Evolutionary conservation across 2,329 filamentous ascomycete genomes (phyloP).

Genomic region (Lomentospora prolificans): DNA sequence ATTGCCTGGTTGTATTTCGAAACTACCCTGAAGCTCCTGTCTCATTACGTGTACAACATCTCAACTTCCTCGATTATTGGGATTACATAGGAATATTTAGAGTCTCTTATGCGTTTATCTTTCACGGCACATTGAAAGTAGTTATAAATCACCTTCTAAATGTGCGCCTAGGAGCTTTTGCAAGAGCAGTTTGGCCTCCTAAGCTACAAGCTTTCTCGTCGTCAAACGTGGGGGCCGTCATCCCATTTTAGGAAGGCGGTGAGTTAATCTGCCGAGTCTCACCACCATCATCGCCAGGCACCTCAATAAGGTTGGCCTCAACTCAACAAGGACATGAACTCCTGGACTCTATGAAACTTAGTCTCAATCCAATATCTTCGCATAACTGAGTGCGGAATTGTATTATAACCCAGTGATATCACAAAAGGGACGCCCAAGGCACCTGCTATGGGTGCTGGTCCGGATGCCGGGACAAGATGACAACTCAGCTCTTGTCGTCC

Average conservation of each 20-base stretch:
- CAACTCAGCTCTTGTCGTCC: constrained; percentile 76
- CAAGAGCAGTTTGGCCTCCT: too few species aligned
- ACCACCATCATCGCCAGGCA: neutral
- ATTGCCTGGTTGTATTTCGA: constrained; percentile 9
- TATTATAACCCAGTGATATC: neutral
- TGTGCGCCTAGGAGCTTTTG: neutral
- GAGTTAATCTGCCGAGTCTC: neutral
- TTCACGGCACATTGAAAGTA: too few species aligned
- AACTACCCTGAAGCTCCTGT: neutral
- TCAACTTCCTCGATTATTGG: constrained; percentile 4
- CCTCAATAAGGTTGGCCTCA: neutral
- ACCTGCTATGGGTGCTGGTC: constrained; percentile 2
- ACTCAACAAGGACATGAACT: neutral
- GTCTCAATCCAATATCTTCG: neutral
- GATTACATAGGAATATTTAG: neutral
- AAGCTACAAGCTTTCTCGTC: neutral
- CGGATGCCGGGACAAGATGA: constrained; percentile 52
- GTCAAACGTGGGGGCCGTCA: neutral
- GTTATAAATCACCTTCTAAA: too few species aligned
- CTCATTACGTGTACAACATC: constrained; percentile 8
- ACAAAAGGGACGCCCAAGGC: neutral
- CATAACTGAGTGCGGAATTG: too few species aligned
- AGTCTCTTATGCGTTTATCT: too few species aligned
- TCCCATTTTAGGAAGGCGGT: neutral
- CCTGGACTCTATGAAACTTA: neutral